phyloP scores from a whole-genome alignment of 805 yeast genomes.

The Kluyveromyces siamensis region DNA sequence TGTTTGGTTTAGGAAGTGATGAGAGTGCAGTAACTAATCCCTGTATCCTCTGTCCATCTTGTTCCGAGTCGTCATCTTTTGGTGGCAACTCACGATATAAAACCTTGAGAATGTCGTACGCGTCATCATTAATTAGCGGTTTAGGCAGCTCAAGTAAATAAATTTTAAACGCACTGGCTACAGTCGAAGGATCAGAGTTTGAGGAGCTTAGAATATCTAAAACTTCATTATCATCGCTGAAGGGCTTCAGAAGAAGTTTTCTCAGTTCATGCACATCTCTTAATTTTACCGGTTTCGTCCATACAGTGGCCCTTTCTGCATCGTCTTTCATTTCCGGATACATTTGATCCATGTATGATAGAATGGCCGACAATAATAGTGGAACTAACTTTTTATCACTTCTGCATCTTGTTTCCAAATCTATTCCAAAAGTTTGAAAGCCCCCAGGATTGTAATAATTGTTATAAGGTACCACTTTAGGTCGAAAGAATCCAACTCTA shows the following conservation, averaged over 20 bases:
- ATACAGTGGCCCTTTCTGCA: slow-evolving; percentile 52
- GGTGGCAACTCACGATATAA: slow-evolving; percentile 47
- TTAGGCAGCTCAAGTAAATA: slow-evolving; percentile 76
- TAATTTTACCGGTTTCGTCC: slow-evolving; percentile 62
- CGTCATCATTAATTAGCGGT: slow-evolving; percentile 54
- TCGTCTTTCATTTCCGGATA: slow-evolving; percentile 68
- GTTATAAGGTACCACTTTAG: slow-evolving; percentile 65
- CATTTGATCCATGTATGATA: slow-evolving; percentile 56
- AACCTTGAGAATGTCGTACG: slow-evolving; percentile 59
- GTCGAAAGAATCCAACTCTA: slow-evolving; percentile 66
- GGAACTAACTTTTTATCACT: slow-evolving; percentile 71
- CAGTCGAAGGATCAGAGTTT: slow-evolving; percentile 42
- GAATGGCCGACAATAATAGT: slow-evolving; percentile 47
- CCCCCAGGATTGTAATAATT: slow-evolving; percentile 67
- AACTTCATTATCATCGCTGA: slow-evolving; percentile 27
- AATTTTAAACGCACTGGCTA: slow-evolving; percentile 61
- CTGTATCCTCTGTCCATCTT: slow-evolving; percentile 35
- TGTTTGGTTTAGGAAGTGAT: slow-evolving; percentile 58
- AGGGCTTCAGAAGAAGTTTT: slow-evolving; percentile 31
- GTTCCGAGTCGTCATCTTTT: slow-evolving; percentile 14
- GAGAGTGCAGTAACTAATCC: slow-evolving; percentile 60
- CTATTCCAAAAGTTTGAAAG: slow-evolving; percentile 71
- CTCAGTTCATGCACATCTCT: slow-evolving; percentile 54
- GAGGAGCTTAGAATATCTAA: slow-evolving; percentile 25
- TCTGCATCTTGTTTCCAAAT: slow-evolving; percentile 59